These are phyloP conservation scores for Aspergillus cristatus DNA, from an alignment of 495 filamentous ascomycete species.

Conservation along the genomic window DNA sequence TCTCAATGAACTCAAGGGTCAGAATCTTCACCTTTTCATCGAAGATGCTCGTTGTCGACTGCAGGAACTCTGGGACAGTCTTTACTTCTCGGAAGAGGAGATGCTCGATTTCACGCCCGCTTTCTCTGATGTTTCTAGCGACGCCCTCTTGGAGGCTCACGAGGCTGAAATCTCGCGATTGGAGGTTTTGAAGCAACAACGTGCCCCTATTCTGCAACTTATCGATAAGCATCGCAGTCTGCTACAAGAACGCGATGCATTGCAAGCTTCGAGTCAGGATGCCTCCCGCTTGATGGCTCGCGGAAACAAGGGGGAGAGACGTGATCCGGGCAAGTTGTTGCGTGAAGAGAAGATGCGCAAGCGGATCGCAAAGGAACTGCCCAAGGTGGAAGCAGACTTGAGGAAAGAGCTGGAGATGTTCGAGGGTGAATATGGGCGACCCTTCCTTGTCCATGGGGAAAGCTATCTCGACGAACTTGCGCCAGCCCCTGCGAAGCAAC, in stretches of 20 bases:
- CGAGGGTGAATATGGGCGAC: slow-evolving; percentile 89
- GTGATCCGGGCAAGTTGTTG: slow-evolving; percentile 89
- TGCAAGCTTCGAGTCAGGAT: slow-evolving; percentile 83
- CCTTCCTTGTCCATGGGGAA: slow-evolving; percentile 86
- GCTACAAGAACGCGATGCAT: slow-evolving; percentile 76
- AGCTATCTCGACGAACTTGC: slow-evolving; percentile 76
- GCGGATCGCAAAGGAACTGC: slow-evolving; percentile 87
- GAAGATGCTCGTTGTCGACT: slow-evolving; percentile 85
- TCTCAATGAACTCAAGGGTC: slow-evolving; percentile 84
- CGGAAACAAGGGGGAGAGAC: slow-evolving; percentile 78
- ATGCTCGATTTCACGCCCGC: slow-evolving; percentile 96
- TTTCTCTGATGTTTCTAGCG: slow-evolving; percentile 72
- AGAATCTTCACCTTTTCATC: slow-evolving; percentile 91
- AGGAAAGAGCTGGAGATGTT: slow-evolving; percentile 72
- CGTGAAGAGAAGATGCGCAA: slow-evolving; percentile 98
- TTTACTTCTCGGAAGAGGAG: slow-evolving; percentile 95
- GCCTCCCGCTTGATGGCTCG: slow-evolving; percentile 85
- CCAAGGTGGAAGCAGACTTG: slow-evolving; percentile 78
- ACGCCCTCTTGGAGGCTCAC: slow-evolving; percentile 81
- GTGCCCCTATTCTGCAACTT: slow-evolving; percentile 69
- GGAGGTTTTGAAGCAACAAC: slow-evolving; percentile 76
- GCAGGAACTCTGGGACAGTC: slow-evolving; percentile 85
- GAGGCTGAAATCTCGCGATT: slow-evolving; percentile 81
- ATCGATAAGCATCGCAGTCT: slow-evolving; percentile 79
- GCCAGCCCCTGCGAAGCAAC: slow-evolving; percentile 45